These are phyloP conservation scores for Chiua virens DNA, from an alignment of 768 basidiomycete genomes.

Conservation along the genomic window DNA sequence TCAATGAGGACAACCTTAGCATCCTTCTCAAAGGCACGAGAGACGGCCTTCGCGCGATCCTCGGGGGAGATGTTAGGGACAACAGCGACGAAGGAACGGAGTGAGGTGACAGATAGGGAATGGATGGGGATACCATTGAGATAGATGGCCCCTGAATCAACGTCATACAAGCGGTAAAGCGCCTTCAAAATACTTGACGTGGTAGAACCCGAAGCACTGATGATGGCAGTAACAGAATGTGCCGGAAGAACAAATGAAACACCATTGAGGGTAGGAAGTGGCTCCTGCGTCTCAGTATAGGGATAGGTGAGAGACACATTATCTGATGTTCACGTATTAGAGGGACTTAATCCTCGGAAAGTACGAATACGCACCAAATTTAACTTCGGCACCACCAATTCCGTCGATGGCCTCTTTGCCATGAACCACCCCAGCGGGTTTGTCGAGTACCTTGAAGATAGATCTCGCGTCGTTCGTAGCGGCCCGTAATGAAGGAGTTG, in stretches of 20 bases:
- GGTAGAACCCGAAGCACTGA: conserved; percentile 80
- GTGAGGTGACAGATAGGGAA: conserved; percentile 77
- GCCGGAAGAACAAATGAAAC: conserved; percentile 89
- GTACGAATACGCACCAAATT: conserved; percentile 62
- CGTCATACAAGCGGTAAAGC: conserved; percentile 91
- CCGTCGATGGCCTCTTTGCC: conserved; percentile 73
- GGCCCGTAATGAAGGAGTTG: conserved; percentile 52
- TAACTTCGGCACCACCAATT: conserved; percentile 75
- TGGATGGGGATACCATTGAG: conserved; percentile 89
- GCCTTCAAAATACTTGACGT: conserved; percentile 87
- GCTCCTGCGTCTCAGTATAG: conserved; percentile 51
- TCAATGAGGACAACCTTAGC: conserved; percentile 28
- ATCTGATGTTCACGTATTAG: conserved; percentile 41
- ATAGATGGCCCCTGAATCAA: conserved; percentile 74
- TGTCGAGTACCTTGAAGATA: conserved; percentile 76
- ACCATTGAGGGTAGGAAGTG: conserved; percentile 60
- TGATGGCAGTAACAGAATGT: conserved; percentile 85
- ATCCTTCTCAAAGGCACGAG: conserved; percentile 24
- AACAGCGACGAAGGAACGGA: conserved; percentile 82
- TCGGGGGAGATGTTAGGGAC: conserved; percentile 74
- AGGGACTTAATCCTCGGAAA: too few species aligned
- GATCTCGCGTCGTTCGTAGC: conserved; percentile 78
- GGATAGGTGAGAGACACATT: conserved; percentile 85
- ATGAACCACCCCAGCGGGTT: conserved; percentile 84
- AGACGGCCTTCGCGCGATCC: conserved; percentile 21